Conservation (phyloP, 2,329 filamentous ascomycete species). For the Diplodia corticola region DNA sequence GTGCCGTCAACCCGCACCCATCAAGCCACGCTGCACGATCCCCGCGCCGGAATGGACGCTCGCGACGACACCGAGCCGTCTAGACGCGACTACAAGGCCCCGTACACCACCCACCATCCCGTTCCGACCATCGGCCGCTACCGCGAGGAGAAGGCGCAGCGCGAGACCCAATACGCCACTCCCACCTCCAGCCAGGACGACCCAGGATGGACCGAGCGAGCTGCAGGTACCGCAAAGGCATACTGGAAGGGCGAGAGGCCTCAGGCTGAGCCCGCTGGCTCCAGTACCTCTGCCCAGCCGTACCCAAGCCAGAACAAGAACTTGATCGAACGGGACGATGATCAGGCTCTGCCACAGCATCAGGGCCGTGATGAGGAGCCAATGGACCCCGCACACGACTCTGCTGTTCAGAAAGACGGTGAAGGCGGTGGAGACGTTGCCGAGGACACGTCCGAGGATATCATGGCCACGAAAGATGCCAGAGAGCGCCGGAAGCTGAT, state of each 20-base stretch:
- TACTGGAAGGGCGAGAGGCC: constrained; percentile 33
- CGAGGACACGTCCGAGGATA: constrained; percentile 49
- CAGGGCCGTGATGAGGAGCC: constrained; percentile 36
- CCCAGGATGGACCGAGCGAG: constrained; percentile 36
- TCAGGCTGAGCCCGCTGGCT: constrained; percentile 24
- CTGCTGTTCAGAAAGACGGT: constrained; percentile 27
- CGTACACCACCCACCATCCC: constrained; percentile 46
- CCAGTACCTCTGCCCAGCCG: constrained; percentile 32
- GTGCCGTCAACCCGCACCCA: not conserved
- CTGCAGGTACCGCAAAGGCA: constrained; percentile 40
- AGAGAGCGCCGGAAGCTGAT: constrained; percentile 51
- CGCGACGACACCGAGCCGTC: constrained; percentile 45
- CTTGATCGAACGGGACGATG: constrained; percentile 30
- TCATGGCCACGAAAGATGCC: constrained; percentile 40
- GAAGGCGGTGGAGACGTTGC: constrained; percentile 28
- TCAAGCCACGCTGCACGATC: not conserved
- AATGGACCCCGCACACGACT: constrained; percentile 26
- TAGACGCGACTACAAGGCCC: constrained; percentile 41
- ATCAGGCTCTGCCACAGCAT: not conserved
- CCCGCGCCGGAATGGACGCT: constrained; percentile 37
- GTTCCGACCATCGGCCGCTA: constrained; percentile 51
- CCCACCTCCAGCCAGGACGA: constrained; percentile 31
- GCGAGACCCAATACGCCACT: constrained; percentile 38
- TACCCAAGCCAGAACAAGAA: constrained; percentile 42
- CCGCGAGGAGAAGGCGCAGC: constrained; percentile 47